Conservation (phyloP, 805 yeast genomes). For the Candida anglica region DNA sequence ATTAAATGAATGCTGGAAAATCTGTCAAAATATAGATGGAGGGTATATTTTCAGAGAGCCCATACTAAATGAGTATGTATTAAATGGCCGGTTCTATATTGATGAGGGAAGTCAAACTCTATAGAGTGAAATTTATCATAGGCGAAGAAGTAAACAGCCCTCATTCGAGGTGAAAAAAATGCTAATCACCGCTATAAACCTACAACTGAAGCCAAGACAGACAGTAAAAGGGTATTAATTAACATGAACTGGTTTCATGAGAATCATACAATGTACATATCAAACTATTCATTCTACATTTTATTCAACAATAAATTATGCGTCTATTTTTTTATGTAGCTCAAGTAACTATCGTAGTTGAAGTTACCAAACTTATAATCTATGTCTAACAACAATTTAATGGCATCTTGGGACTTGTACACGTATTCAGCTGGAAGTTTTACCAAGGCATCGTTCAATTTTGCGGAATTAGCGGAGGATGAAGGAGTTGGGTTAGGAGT, state of each 20-base stretch:
- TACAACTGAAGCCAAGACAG: no score
- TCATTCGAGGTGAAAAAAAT: no score
- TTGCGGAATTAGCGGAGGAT: constrained; percentile 16
- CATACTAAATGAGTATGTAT: constrained; percentile 26
- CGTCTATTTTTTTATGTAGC: constrained; percentile 19
- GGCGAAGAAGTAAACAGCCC: no score
- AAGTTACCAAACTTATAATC: constrained; percentile 60
- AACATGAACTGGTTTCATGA: no score
- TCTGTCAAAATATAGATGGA: constrained; percentile 28
- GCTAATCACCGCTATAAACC: no score
- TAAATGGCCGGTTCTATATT: constrained; percentile 8
- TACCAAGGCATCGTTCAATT: constrained; percentile 35
- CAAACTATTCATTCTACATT: no score
- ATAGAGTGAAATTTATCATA: no score
- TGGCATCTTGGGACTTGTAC: constrained; percentile 58
- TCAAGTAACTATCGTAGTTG: constrained; percentile 44
- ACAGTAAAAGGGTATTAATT: no score
- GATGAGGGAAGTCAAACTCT: no score
- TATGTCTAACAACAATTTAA: constrained; percentile 58
- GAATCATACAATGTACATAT: no score
- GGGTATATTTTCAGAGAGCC: constrained; percentile 27
- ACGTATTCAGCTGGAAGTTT: constrained; percentile 41
- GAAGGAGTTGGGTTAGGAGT: constrained; percentile 5
- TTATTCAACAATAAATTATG: no score
- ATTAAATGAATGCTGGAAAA: constrained; percentile 19